Evolutionary conservation across 2,329 filamentous ascomycete genomes (phyloP), one percentile per base, ranked within the genome.

Genomic region (Fusarium coicis): DNA sequence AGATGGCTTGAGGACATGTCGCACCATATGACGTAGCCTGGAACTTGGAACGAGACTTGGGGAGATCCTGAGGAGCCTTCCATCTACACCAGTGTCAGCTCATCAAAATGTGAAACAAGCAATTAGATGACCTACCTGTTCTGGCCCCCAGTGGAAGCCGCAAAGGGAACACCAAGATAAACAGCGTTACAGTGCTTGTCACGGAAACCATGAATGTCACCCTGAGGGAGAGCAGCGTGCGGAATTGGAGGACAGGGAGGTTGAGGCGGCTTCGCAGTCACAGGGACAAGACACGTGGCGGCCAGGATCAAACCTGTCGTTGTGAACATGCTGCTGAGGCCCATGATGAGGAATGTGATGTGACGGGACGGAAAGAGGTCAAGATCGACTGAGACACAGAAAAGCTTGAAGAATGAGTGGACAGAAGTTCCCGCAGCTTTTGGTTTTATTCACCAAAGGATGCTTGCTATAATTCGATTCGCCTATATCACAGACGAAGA

Each of bases 91-190:
- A 32, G 30, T 18, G 60, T 73, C 18, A 76, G 61, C 14, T 26
- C 30, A 34, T 42, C 26, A n/a, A 61, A 14, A 26, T 26, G 26
- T 16, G n/a, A 28, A 43, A 23, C 26, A 56, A 19, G 5, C 10
- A 30, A 7, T 16, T 21, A 21, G 7, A 19, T 4, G 12, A 49
- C 69, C 21, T 68, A 74, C 74, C 82, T 73, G 70, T 84, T 84
- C 46, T 80, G 64, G n/a, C 82, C 83, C 7, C 79, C 83, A 3
- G 83, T 84, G 2, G 81, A 81, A 12, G 79, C 79, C 26, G 83
- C 83, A 63, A 80, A 84, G 2, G 83, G 83, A 14, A 84, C 77
- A 12, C 83, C 83, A 14, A 84, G 75, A 60, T 77, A 84, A 9
- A 84, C 81, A 1, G 78, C 76, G 70, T 78, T 81, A 32, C 72